These are phyloP conservation scores for Parascedosporium putredinis DNA, from an alignment of 2,329 filamentous ascomycete genomes.

Conservation along the genomic window DNA sequence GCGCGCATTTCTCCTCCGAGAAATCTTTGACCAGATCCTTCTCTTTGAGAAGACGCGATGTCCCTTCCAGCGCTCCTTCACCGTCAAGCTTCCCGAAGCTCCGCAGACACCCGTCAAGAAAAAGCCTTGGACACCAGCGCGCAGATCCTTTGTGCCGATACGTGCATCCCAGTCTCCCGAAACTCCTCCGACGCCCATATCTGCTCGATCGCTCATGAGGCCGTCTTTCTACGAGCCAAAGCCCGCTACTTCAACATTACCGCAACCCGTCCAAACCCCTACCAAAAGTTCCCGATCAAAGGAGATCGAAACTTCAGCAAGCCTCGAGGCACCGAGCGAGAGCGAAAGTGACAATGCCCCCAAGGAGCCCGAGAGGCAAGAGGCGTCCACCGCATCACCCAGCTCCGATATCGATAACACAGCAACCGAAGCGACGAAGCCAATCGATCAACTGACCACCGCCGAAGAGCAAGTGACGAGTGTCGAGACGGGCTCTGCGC, in stretches of 20 bases:
- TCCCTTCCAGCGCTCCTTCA: conserved; percentile 71
- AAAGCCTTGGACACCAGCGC: conserved; percentile 43
- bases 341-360: background rate
- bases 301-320: background rate
- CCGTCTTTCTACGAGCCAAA: background rate
- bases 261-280: background rate
- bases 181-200: background rate
- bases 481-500: background rate
- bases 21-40: conserved; percentile 60
- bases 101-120: conserved; percentile 55
- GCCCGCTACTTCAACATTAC: background rate
- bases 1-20: conserved; percentile 57
- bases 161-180: background rate
- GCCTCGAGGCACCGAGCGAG: background rate
- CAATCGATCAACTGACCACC: no score
- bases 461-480: no score
- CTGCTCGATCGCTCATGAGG: background rate
- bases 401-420: no score
- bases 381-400: background rate
- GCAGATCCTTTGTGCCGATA: background rate
- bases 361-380: background rate
- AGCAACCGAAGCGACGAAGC: no score
- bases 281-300: background rate
- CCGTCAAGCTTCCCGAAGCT: conserved; percentile 60
- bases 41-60: conserved; percentile 83